These are phyloP conservation scores for Mucor piriformis DNA, from an alignment of 371 early-diverging fungal species.

Conservation along the genomic window DNA sequence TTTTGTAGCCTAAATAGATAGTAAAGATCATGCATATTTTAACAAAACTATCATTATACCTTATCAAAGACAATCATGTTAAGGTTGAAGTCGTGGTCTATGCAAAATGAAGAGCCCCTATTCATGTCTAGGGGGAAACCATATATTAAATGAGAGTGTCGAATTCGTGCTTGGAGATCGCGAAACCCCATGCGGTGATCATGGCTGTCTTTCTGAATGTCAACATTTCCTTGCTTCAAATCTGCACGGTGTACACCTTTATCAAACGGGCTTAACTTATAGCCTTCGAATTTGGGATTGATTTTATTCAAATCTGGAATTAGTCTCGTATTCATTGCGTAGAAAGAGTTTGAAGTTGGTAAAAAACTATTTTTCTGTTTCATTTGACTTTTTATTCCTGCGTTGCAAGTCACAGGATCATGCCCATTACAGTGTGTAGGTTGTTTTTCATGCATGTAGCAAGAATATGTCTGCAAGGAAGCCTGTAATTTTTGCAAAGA, in stretches of 20 bases:
- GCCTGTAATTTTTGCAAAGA: too few species aligned
- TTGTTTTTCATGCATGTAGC: too few species aligned
- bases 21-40: background rate
- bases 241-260: conserved; percentile 38
- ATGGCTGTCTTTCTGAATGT: conserved; percentile 8
- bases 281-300: conserved; percentile 73
- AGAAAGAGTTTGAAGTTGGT: background rate
- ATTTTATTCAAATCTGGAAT: conserved; percentile 17
- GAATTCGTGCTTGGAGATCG: conserved; percentile 70
- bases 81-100: conserved; percentile 47
- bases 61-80: conserved; percentile 43
- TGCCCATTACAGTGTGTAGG: too few species aligned
- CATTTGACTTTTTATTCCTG: too few species aligned
- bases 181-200: conserved; percentile 51
- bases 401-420: too few species aligned
- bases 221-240: conserved; percentile 21
- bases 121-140: conserved; percentile 37
- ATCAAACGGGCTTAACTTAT: conserved; percentile 60
- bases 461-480: too few species aligned
- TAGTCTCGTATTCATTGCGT: conserved; percentile 11
- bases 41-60: conserved; percentile 31
- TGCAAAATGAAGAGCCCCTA: conserved; percentile 41
- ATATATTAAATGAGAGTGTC: conserved; percentile 64
- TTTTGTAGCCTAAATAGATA: conserved; percentile 8
- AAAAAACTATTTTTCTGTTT: too few species aligned